phyloP scores from a whole-genome alignment of 169 alveolate species.

The Plasmodium knowlesi region DNA sequence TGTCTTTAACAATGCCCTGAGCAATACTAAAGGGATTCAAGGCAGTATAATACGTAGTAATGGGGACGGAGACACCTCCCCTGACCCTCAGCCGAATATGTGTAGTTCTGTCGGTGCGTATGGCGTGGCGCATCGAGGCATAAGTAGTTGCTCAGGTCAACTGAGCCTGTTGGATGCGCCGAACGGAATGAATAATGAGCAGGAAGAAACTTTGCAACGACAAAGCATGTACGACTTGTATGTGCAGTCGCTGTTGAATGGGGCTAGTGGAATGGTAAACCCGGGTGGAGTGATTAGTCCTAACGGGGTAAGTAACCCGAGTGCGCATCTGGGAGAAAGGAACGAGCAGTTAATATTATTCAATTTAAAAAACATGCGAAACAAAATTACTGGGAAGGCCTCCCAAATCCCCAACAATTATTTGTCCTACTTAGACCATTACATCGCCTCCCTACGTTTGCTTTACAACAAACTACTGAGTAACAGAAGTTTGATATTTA shows the following conservation, averaged over 20 bases:
- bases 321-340: neutral
- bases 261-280: neutral
- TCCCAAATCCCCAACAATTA: slow-evolving; percentile 40
- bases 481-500: slow-evolving; percentile 52
- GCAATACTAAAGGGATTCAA: neutral
- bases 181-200: slow-evolving; percentile 12
- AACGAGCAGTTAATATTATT: slow-evolving; percentile 37
- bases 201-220: slow-evolving; percentile 14
- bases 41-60: neutral
- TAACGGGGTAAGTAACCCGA: neutral
- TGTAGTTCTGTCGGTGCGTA: neutral
- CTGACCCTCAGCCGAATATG: too few relatives aligned
- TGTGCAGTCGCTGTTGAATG: slow-evolving; percentile 46
- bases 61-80: neutral
- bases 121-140: neutral
- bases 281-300: neutral
- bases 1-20: neutral
- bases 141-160: neutral
- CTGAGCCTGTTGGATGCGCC: slow-evolving; percentile 18
- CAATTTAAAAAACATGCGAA: slow-evolving; percentile 21
- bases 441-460: slow-evolving; percentile 43
- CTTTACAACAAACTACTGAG: slow-evolving; percentile 42
- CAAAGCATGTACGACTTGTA: slow-evolving; percentile 35
- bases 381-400: slow-evolving; percentile 10
- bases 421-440: slow-evolving; percentile 60